Base-by-base conservation (phyloP, 495 filamentous ascomycete genomes). In the Penicillium psychrofluorescens region DNA sequence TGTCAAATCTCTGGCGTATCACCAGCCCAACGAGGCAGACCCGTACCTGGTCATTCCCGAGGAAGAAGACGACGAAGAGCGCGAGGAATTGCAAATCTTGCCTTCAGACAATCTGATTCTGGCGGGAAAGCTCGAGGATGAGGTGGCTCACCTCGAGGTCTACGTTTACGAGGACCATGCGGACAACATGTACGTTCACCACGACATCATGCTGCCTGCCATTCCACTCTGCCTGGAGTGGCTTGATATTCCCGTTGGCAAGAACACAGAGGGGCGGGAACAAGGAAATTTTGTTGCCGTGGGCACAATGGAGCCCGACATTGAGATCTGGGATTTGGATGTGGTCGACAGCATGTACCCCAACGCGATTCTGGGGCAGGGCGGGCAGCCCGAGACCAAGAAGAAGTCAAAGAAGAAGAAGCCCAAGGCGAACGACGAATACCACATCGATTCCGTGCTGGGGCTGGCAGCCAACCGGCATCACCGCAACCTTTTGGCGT, bases 191-290 rank as follows among this genome's bases (percentile, higher is more conserved):
- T 99, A 97, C 62, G 90, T 97, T 8, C 92, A 99, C 70, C 94
- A 99, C 72, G 92, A 99, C 58, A 95, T 99, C 54, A 96, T 99
- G 92, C 80, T 99, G 34, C 92, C 92, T 12, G 90, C 90, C 29
- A 95, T 97, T 64, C 92, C 92, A 2, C 79, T 99, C 11, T 91
- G 87, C 59, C 74, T 95, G 31, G 92, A 99, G 68, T 99, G 92
- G 92, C 68, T 99, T 13, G 85, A 95, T 61, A 67, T 94, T 29
- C 82, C 90, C 35, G 88, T 95, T 29, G 83, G 85, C 38, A 87
- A 88, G 56, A 57, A 69, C 15, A 59, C 61, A 13, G 74, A 77
- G 48, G 67, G 69, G 11, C 78, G 77, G 42, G 69, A 61, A 15
- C 60, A 56, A 35, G 91, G 80, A 6, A 99, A 95, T 67, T 95